A percentile compares a stretch with the other conserved stretches of the same genome.
phyloP scores from a whole-genome alignment of 768 basidiomycete genomes.

The Amanita pseudoporphyria region DNA sequence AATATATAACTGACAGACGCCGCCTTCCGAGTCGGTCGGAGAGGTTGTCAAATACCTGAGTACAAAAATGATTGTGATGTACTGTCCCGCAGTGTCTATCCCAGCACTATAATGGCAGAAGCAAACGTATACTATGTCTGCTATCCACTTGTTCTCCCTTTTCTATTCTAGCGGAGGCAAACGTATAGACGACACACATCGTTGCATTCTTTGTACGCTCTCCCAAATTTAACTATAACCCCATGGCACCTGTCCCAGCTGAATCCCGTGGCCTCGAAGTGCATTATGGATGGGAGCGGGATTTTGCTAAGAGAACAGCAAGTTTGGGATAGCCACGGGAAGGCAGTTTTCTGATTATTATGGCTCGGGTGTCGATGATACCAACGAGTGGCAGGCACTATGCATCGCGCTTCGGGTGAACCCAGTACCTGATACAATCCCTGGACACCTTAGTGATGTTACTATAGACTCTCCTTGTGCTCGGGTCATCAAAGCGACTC shows the following conservation, averaged over 20 bases:
- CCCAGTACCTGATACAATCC: neutral
- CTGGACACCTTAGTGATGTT: too few relatives aligned
- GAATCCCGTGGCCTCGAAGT: neutral
- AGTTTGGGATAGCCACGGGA: neutral
- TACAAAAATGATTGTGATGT: too few relatives aligned
- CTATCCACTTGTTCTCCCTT: too few relatives aligned
- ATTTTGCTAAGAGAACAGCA: neutral
- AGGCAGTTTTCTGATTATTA: neutral
- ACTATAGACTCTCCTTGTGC: too few relatives aligned
- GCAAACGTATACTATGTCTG: too few relatives aligned
- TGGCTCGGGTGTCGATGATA: neutral
- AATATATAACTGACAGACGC: too few relatives aligned
- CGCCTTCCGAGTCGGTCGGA: too few relatives aligned
- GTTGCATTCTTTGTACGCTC: neutral
- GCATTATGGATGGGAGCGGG: neutral
- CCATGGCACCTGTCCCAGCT: neutral
- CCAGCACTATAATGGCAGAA: too few relatives aligned
- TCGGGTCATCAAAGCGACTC: slow-evolving; percentile 2
- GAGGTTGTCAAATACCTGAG: too few relatives aligned
- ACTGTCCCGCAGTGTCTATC: too few relatives aligned
- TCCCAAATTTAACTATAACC: neutral
- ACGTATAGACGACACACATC: neutral
- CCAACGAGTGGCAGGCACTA: neutral
- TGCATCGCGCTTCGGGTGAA: neutral
- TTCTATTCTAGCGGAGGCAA: too few relatives aligned